These are phyloP conservation scores for Aspergillus quadricinctus DNA, from an alignment of 2,329 filamentous ascomycete genomes.

Conservation along the genomic window DNA sequence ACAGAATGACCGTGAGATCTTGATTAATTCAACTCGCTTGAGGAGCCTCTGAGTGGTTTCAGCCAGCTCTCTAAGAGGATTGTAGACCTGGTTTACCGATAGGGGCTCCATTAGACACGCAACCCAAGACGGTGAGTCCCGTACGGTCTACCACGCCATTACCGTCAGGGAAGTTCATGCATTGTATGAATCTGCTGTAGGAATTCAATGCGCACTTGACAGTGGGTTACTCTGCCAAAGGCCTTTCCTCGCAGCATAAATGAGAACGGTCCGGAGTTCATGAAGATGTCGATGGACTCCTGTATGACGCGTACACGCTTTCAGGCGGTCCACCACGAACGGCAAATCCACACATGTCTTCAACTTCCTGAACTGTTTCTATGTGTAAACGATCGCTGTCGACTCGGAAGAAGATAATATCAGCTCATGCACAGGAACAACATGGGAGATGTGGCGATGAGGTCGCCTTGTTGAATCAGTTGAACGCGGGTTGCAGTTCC, in stretches of 20 bases:
- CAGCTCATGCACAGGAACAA: too few relatives aligned
- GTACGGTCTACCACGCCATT: background rate
- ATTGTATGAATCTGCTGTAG: background rate
- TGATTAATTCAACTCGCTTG: background rate
- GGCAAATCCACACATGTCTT: background rate
- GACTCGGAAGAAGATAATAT: background rate
- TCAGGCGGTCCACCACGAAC: background rate
- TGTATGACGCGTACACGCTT: background rate
- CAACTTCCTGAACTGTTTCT: background rate
- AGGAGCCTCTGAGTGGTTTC: background rate
- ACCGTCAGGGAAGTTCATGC: background rate
- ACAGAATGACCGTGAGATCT: background rate
- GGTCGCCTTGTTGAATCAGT: too few relatives aligned
- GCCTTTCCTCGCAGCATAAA: background rate
- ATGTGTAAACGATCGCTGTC: background rate
- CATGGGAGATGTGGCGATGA: too few relatives aligned
- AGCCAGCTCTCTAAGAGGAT: background rate
- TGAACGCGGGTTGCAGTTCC: too few relatives aligned
- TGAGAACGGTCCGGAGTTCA: background rate
- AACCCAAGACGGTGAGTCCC: background rate
- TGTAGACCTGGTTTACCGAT: background rate
- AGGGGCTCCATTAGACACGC: background rate
- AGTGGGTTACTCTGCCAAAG: background rate
- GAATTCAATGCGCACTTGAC: background rate
- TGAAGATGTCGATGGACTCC: background rate